Evolutionary conservation across 176 grass and related monocot species (phyloP), one percentile per base, ranked within the genome.

Genomic region (Carex kokanica): DNA sequence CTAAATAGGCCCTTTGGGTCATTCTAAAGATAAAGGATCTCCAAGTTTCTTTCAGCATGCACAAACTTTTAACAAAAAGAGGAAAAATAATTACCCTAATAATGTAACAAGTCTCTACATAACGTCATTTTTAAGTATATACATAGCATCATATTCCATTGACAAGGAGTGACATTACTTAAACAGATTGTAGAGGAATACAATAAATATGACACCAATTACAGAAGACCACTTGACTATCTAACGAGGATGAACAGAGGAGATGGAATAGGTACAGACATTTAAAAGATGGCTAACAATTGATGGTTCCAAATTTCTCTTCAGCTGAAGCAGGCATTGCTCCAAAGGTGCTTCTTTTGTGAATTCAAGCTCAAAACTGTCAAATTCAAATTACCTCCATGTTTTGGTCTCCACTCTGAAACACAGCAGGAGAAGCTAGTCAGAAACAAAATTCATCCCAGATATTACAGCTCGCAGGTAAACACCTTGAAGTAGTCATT

Each of bases 301-400:
- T 54, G 23, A 62, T 18, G 38, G 13, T 34, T 49, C 40, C 63
- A 16, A 52, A 5, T 67, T 67, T 64, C 36, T 41, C 55, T 80
- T 61, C 57, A 45, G 55, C 8, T 81, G 41, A 12, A 25, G 38
- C 29, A 40, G 45, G 55, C 40, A 17, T 40, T 81, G 58, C 78
- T 81, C 21, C 16, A 3, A 2, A 24, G 80, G 21, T 27, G 59
- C 20, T 66, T 49, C 11, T 4, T 68, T 53, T 82, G 57, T 27
- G 20, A 24, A 47, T 68, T 65, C 14, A 1, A 47, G 38, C 63
- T 62, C 34, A 45, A 20, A 47, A 63, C 31, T 25, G 9, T 63
- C 38, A 63, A 82, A 82, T 53, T 65, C 59, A 52, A 25, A 82
- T 66, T 40, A 82, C 63, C 80, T 82, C 80, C 80, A 82, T 68